Evolutionary conservation across 345 rosid species (phyloP).

Genomic region (Moringa oleifera): DNA sequence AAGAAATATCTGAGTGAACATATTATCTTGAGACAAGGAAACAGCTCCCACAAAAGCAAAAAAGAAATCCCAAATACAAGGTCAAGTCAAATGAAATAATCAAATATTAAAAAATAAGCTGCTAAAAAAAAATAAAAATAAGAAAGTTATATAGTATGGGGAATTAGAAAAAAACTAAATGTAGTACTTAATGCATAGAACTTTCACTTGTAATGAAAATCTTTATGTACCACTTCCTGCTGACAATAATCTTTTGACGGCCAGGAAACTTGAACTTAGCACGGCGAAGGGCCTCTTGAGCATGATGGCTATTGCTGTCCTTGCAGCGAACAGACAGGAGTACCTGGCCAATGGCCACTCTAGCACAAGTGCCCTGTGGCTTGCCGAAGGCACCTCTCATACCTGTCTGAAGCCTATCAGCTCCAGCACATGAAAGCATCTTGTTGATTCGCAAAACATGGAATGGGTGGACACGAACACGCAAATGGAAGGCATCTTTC

Average conservation of each 20-base stretch:
- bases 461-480: slow-evolving; percentile 74
- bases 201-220: too few relatives aligned
- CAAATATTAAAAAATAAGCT: too few relatives aligned
- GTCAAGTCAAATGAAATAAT: too few relatives aligned
- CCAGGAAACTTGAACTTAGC: slow-evolving; percentile 82
- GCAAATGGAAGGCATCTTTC: slow-evolving; percentile 72
- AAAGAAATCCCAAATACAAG: too few relatives aligned
- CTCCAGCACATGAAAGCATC: slow-evolving; percentile 88
- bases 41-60: too few relatives aligned
- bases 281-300: slow-evolving; percentile 77
- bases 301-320: slow-evolving; percentile 60
- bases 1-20: too few relatives aligned
- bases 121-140: too few relatives aligned
- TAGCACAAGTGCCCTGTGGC: slow-evolving; percentile 65
- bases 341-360: slow-evolving; percentile 78
- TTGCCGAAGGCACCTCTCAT: slow-evolving; percentile 84
- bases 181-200: too few relatives aligned
- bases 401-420: slow-evolving; percentile 84
- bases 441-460: slow-evolving; percentile 77
- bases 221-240: slow-evolving; percentile 59
- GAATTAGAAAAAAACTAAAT: too few relatives aligned
- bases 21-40: too few relatives aligned
- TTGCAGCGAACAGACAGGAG: slow-evolving; percentile 74
- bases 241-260: slow-evolving; percentile 73
- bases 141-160: too few relatives aligned